These are phyloP conservation scores for Penicillium sp. DNA, from an alignment of 2,329 filamentous ascomycete species.

Conservation along the genomic window DNA sequence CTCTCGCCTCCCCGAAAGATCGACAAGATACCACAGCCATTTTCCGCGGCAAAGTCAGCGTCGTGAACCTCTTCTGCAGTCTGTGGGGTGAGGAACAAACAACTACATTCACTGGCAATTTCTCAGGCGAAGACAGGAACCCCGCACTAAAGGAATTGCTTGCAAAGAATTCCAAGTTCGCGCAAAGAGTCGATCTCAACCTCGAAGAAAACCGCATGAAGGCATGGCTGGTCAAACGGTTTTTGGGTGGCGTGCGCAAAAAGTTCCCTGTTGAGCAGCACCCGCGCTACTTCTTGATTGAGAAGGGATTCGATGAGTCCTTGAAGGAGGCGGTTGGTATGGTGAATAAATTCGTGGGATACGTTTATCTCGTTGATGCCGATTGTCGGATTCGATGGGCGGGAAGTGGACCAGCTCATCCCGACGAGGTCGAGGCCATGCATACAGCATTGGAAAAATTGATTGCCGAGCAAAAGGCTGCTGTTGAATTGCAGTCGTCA, in stretches of 20 bases:
- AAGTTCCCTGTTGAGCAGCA: conserved; percentile 53
- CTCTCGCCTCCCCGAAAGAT: conserved; percentile 61
- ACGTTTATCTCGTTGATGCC: conserved; percentile 86
- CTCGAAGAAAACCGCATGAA: conserved; percentile 76
- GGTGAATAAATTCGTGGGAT: conserved; percentile 84
- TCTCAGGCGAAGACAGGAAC: conserved; percentile 66
- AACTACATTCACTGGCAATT: conserved; percentile 69
- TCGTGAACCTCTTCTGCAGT: conserved; percentile 80
- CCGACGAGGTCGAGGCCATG: conserved; percentile 42
- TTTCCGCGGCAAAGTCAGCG: conserved; percentile 69
- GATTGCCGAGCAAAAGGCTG: conserved; percentile 40
- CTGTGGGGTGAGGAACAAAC: conserved; percentile 84
- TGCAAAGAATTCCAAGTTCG: conserved; percentile 50
- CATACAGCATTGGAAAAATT: conserved; percentile 44
- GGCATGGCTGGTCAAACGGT: conserved; percentile 56
- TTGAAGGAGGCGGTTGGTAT: conserved; percentile 64
- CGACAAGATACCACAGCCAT: conserved; percentile 71
- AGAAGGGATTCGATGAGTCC: conserved; percentile 56
- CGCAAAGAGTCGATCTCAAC: conserved; percentile 84
- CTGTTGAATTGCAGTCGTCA: conserved; percentile 20
- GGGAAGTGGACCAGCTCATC: conserved; percentile 60
- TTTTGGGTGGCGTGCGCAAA: conserved; percentile 52
- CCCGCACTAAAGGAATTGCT: conserved; percentile 67
- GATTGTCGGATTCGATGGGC: conserved; percentile 93
- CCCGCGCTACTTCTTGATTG: conserved; percentile 60